Evolutionary conservation across 2,329 filamentous ascomycete genomes (phyloP).

Genomic region (Fusarium sp.): DNA sequence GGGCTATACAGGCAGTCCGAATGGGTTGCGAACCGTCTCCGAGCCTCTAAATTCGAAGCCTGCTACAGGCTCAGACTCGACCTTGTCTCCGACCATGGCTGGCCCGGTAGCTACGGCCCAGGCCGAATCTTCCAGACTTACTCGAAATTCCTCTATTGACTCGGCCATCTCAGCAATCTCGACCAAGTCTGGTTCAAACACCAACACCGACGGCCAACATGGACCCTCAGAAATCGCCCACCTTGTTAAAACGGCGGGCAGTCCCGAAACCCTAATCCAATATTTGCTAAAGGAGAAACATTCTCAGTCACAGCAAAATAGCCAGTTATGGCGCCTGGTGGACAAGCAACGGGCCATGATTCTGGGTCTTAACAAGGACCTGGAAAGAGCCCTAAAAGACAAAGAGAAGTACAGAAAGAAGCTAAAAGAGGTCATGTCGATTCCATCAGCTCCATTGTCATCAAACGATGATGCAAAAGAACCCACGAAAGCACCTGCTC

Average conservation of each 20-base stretch:
- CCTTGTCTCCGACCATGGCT: conserved; percentile 59
- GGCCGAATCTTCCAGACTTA: conserved; percentile 55
- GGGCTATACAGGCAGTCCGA: conserved; percentile 50
- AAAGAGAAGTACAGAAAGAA: conserved; percentile 95
- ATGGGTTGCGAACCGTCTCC: conserved; percentile 62
- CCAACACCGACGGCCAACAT: conserved; percentile 67
- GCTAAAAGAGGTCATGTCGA: conserved; percentile 76
- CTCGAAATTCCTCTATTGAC: conserved; percentile 89
- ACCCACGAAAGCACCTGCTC: conserved; percentile 13
- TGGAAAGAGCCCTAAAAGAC: conserved; percentile 90
- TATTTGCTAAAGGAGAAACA: conserved; percentile 93
- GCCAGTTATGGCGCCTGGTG: conserved; percentile 92
- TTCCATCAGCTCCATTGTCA: conserved; percentile 49
- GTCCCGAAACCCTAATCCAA: conserved; percentile 87
- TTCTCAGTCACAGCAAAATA: conserved; percentile 86
- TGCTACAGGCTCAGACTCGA: conserved; percentile 53
- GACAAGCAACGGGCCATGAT: conserved; percentile 98
- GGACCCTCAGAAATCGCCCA: conserved; percentile 79
- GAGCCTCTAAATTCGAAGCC: conserved; percentile 58
- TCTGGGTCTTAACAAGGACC: conserved; percentile 90
- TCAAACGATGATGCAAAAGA: conserved; percentile 34
- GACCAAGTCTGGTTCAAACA: conserved; percentile 64
- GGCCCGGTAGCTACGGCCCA: conserved; percentile 56
- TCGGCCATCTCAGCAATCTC: conserved; percentile 88
- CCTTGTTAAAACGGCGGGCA: conserved; percentile 86